Percentiles rank a stretch among this genome's conserved stretches.
Conservation (phyloP, 2,329 filamentous ascomycete species). For the Pseudogymnoascus destructans region DNA sequence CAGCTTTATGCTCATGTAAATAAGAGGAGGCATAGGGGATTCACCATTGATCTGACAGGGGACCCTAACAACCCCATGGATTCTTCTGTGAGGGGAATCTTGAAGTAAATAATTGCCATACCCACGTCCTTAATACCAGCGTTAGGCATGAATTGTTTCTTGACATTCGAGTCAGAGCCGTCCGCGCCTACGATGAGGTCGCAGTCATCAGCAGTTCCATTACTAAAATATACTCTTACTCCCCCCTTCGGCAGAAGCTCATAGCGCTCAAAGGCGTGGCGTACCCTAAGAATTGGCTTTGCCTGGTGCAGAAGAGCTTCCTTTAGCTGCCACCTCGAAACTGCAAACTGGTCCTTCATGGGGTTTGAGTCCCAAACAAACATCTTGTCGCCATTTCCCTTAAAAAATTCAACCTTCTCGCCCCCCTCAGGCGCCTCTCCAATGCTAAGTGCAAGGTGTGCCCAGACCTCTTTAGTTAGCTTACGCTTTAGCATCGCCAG, state of each 20-base stretch:
- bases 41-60: conserved; percentile 17
- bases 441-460: conserved; percentile 14
- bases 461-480: conserved; percentile 18
- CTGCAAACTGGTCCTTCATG: conserved; percentile 18
- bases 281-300: conserved; percentile 12
- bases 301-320: conserved; percentile 18
- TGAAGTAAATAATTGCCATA: conserved; percentile 23
- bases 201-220: background rate
- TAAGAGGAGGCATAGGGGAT: background rate
- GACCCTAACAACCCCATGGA: conserved; percentile 16
- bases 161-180: conserved; percentile 81
- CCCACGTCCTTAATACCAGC: conserved; percentile 14
- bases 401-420: conserved; percentile 19
- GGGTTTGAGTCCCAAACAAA: conserved; percentile 18
- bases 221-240: conserved; percentile 8
- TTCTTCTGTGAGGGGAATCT: conserved; percentile 19
- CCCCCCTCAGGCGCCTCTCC: conserved; percentile 18
- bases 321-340: conserved; percentile 19
- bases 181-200: conserved; percentile 72
- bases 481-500: conserved; percentile 18
- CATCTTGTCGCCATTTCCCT: conserved; percentile 18
- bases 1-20: conserved; percentile 3
- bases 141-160: conserved; percentile 28
- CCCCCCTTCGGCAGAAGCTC: background rate
- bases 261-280: conserved; percentile 10